Percentiles rank a stretch among this genome's conserved stretches.
These are phyloP conservation scores for Jamesozyma rosinii DNA, from an alignment of 805 yeast genomes.

Conservation along the genomic window DNA sequence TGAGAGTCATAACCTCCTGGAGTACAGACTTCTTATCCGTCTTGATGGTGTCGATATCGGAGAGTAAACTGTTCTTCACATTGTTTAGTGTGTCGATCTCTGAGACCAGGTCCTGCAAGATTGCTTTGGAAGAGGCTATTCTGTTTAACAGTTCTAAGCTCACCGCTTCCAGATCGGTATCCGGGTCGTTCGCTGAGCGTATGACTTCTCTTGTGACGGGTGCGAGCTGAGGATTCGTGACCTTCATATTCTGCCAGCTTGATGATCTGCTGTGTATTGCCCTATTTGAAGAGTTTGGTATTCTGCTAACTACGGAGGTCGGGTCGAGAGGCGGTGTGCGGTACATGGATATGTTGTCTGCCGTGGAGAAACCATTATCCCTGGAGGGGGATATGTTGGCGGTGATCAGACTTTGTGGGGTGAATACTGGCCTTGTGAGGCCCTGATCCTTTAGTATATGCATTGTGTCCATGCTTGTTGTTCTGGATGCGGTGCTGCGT, in stretches of 20 bases:
- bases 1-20: conserved; percentile 4
- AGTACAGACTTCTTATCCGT: conserved; percentile 1
- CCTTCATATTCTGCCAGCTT: neutral
- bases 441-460: neutral
- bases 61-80: conserved; percentile 4
- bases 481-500: neutral
- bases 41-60: neutral
- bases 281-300: conserved; percentile 1
- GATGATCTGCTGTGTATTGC: neutral
- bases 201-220: neutral
- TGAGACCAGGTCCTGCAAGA: neutral
- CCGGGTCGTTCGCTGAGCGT: neutral
- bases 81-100: conserved; percentile 5
- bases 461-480: neutral
- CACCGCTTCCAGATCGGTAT: neutral
- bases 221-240: neutral
- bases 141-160: neutral
- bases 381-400: neutral
- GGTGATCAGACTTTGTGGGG: neutral
- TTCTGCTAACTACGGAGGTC: neutral
- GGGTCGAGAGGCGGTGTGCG: conserved; percentile 4
- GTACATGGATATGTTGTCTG: conserved; percentile 17
- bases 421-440: neutral
- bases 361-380: neutral
- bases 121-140: conserved; percentile 2